phyloP scores from a whole-genome alignment of 306 rosid species.

The Vigna mungo region DNA sequence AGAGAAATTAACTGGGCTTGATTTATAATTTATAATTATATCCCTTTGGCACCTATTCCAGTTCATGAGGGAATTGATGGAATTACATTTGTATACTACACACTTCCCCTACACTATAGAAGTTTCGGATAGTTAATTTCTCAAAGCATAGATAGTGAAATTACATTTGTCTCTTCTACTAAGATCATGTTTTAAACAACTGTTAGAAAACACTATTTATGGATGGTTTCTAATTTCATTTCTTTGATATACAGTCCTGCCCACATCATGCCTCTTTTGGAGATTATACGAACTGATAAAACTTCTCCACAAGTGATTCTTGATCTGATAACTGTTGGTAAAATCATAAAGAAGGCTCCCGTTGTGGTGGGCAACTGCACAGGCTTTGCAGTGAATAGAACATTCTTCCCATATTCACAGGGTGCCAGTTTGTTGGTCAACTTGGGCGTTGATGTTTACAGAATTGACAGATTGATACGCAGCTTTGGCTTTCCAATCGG shows the following conservation, averaged over 20 bases:
- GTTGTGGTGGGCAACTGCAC: conserved; percentile 98
- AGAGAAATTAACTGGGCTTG: not conserved
- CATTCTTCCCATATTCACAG: conserved; percentile 93
- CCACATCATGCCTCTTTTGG: conserved; percentile 96
- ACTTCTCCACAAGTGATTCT: conserved; percentile 94
- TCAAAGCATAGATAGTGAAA: conserved; percentile 8
- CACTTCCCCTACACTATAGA: not conserved
- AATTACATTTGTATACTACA: not conserved
- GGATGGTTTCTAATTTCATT: conserved; percentile 40
- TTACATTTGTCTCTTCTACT: conserved; percentile 13
- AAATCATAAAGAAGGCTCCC: conserved; percentile 84
- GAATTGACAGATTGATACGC: conserved; percentile 77
- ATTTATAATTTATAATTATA: not conserved
- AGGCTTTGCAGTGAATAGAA: conserved; percentile 94
- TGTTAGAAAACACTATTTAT: conserved; percentile 19
- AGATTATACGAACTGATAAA: conserved; percentile 85
- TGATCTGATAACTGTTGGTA: conserved; percentile 85
- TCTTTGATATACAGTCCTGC: conserved; percentile 85
- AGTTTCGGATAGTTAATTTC: conserved; percentile 4
- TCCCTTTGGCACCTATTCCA: not conserved
- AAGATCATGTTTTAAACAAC: conserved; percentile 33
- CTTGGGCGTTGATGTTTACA: conserved; percentile 86
- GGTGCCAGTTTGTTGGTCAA: conserved; percentile 69
- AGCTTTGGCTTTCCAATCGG: conserved; percentile 92
- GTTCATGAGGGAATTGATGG: not conserved